Evolutionary conservation across 148 eudicot species (phyloP).

Genomic region (Fagopyrum esculentum): DNA sequence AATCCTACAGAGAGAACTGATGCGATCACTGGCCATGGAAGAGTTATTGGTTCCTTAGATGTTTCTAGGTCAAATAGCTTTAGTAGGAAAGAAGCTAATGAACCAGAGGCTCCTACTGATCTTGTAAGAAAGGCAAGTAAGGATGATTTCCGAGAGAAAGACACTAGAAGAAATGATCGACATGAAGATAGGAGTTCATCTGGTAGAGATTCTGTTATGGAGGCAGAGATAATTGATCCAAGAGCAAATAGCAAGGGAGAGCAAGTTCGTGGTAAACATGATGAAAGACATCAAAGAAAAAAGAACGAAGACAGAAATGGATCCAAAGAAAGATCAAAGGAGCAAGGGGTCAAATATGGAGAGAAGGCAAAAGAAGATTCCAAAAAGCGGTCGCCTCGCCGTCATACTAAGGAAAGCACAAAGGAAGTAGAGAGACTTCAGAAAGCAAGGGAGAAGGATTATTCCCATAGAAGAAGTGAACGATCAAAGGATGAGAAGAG

Average conservation of each 20-base stretch:
- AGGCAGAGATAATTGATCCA: constrained; percentile 31
- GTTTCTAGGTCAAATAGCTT: constrained; percentile 17
- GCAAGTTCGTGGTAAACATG: constrained; percentile 36
- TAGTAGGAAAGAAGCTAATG: constrained; percentile 8
- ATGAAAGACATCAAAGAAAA: constrained; percentile 41
- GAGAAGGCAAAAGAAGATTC: constrained; percentile 55
- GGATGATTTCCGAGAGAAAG: constrained; percentile 38
- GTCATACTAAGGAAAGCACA: constrained; percentile 45
- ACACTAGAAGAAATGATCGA: constrained; percentile 36
- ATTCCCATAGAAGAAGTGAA: constrained; percentile 46
- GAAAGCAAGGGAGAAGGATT: constrained; percentile 47
- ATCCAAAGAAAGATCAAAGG: constrained; percentile 52
- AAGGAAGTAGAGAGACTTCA: constrained; percentile 45
- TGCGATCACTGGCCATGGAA: constrained; percentile 16
- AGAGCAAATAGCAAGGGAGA: constrained; percentile 41
- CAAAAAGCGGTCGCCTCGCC: constrained; percentile 42
- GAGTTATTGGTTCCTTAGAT: constrained; percentile 23
- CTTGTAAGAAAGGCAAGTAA: constrained; percentile 22
- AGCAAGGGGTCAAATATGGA: constrained; percentile 36
- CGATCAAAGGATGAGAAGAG: constrained; percentile 47
- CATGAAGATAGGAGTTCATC: constrained; percentile 43
- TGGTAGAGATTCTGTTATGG: constrained; percentile 33
- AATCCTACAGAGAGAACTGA: constrained; percentile 20
- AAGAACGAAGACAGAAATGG: constrained; percentile 34
- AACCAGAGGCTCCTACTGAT: constrained; percentile 29